These are phyloP conservation scores for Mollisiaceae sp. DNA, from an alignment of 2,329 filamentous ascomycete genomes.

Conservation along the genomic window DNA sequence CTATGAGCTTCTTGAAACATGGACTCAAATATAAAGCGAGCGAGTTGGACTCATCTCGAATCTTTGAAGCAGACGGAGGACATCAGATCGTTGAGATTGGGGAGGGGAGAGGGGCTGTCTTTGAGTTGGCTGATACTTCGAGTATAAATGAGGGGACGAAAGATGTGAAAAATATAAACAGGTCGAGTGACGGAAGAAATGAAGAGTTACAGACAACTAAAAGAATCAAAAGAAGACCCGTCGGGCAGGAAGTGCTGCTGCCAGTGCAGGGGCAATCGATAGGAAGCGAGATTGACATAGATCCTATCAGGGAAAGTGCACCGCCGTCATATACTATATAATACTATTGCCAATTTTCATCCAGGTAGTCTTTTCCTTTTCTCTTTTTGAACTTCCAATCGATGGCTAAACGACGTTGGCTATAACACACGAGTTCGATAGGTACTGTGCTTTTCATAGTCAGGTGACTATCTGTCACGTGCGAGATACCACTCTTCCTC, in stretches of 20 bases:
- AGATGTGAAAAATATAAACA: neutral
- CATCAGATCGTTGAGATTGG: conserved; percentile 1
- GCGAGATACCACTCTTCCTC: neutral
- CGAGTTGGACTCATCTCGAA: neutral
- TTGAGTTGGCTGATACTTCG: conserved; percentile 7
- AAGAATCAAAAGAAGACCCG: neutral
- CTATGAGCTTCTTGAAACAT: neutral
- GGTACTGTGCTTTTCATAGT: neutral
- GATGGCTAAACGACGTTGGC: neutral
- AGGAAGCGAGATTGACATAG: conserved; percentile 2
- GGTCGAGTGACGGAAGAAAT: neutral
- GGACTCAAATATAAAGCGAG: neutral
- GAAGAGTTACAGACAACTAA: neutral
- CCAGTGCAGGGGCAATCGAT: neutral
- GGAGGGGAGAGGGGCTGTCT: neutral
- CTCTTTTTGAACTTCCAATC: neutral
- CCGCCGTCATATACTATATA: conserved; percentile 2
- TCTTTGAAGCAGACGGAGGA: conserved; percentile 2
- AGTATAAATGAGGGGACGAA: neutral
- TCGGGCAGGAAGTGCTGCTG: neutral
- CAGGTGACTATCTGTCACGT: neutral
- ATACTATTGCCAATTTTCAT: neutral
- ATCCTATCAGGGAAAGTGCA: neutral
- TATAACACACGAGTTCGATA: neutral
- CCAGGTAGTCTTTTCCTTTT: no score